Evolutionary conservation across 768 basidiomycete genomes (phyloP).

Genomic region (Sporobolomyces pararoseus): DNA sequence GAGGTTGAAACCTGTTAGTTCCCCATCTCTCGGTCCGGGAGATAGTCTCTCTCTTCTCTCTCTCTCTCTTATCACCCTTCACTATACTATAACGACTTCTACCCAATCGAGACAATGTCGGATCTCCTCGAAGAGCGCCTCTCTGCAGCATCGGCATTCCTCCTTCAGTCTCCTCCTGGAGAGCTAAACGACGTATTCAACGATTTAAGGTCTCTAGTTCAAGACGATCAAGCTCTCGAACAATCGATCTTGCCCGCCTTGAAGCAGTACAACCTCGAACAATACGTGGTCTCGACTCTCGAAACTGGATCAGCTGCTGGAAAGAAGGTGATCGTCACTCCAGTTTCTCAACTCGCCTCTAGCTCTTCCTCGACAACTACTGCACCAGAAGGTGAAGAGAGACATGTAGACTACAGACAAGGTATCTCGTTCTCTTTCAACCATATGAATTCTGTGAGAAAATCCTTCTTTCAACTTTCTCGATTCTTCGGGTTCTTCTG

Average conservation of each 20-base stretch:
- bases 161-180: constrained; percentile 38
- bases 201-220: constrained; percentile 84
- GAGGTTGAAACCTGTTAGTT: no score
- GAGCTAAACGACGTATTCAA: constrained; percentile 39
- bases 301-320: constrained; percentile 44
- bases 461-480: no score
- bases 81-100: no score
- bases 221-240: constrained; percentile 78
- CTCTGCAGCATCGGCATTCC: constrained; percentile 11
- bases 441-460: constrained; percentile 56
- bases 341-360: neutral
- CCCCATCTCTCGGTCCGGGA: no score
- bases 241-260: constrained; percentile 72
- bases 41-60: neutral
- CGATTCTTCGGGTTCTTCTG: no score
- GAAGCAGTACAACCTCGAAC: constrained; percentile 76
- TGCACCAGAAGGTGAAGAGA: no score
- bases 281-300: constrained; percentile 76
- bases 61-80: neutral
- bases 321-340: constrained; percentile 9
- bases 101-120: neutral
- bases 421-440: constrained; percentile 77
- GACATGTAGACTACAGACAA: constrained; percentile 75
- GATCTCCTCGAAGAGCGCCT: constrained; percentile 6
- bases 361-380: no score